Percentiles rank a stretch among this genome's conserved stretches.
Conservation (phyloP, 495 filamentous ascomycete species). For the Ascobolus immersus region DNA sequence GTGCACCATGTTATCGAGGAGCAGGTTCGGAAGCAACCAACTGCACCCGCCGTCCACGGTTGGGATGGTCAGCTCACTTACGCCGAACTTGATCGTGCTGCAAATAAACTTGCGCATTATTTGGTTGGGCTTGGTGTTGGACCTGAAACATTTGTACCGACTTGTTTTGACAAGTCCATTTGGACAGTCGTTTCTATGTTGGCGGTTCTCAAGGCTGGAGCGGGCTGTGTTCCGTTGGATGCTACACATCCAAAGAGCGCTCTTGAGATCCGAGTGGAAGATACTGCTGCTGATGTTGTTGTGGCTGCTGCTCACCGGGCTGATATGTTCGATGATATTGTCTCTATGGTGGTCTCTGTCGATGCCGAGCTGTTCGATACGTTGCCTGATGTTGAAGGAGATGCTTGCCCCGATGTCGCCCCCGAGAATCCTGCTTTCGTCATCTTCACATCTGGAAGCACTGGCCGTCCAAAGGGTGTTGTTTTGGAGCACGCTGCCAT, state of each 20-base stretch:
- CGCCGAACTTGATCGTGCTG: constrained; percentile 29
- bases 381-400: constrained; percentile 14
- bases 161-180: constrained; percentile 44
- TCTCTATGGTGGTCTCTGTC: constrained; percentile 13
- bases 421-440: constrained; percentile 26
- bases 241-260: too few relatives aligned
- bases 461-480: constrained; percentile 43
- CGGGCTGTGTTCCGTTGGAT: constrained; percentile 46
- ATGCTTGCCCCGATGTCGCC: constrained; percentile 16
- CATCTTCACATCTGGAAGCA: constrained; percentile 42
- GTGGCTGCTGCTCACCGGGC: constrained; percentile 12
- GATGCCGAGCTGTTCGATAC: constrained; percentile 16
- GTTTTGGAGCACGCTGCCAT: constrained; percentile 22
- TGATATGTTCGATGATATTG: constrained; percentile 9
- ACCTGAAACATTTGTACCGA: constrained; percentile 31
- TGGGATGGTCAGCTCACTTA: too few relatives aligned
- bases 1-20: too few relatives aligned
- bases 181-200: constrained; percentile 43
- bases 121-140: constrained; percentile 23
- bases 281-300: constrained; percentile 24
- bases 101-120: constrained; percentile 37
- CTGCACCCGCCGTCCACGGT: too few relatives aligned
- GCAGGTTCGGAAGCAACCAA: too few relatives aligned
- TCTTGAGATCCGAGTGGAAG: constrained; percentile 30
- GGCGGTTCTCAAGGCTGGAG: constrained; percentile 43